phyloP scores from a whole-genome alignment of 345 rosid species.

The Excoecaria cochinchinensis region DNA sequence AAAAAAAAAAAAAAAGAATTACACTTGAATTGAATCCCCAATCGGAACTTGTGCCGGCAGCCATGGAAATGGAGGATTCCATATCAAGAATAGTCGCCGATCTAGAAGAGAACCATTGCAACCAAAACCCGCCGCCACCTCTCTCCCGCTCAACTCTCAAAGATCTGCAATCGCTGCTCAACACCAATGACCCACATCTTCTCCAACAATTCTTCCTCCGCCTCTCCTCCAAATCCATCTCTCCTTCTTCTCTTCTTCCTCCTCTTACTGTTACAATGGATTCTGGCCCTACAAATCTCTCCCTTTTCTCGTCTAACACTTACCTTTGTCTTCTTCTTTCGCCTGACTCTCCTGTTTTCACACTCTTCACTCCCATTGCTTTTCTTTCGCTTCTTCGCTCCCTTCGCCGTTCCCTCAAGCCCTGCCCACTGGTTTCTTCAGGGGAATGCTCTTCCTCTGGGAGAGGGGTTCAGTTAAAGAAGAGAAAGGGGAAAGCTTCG shows the following conservation, averaged over 20 bases:
- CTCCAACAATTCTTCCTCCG: constrained; percentile 46
- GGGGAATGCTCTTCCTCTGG: constrained; percentile 4
- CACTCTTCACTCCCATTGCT: constrained; percentile 72
- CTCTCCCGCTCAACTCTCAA: constrained; percentile 43
- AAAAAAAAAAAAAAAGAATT: too few relatives aligned
- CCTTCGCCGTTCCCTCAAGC: constrained; percentile 64
- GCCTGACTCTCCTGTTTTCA: constrained; percentile 67
- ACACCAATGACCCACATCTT: constrained; percentile 44
- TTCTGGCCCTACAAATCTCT: constrained; percentile 34
- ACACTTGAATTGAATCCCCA: neutral
- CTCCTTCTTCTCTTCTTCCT: constrained; percentile 48
- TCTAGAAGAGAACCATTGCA: constrained; percentile 18
- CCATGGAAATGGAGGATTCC: constrained; percentile 12
- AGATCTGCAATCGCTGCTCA: constrained; percentile 54
- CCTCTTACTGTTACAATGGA: constrained; percentile 69
- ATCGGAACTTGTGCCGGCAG: neutral
- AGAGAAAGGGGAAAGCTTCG: constrained; percentile 7
- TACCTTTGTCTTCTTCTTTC: constrained; percentile 64
- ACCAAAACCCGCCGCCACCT: neutral
- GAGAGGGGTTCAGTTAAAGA: constrained; percentile 13
- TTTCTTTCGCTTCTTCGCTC: constrained; percentile 73
- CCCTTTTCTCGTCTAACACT: constrained; percentile 54
- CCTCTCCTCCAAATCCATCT: constrained; percentile 42
- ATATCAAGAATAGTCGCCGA: constrained; percentile 15
- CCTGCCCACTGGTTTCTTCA: constrained; percentile 11